phyloP scores from a whole-genome alignment of 345 rosid genomes.

The Eutrema japonicum region DNA sequence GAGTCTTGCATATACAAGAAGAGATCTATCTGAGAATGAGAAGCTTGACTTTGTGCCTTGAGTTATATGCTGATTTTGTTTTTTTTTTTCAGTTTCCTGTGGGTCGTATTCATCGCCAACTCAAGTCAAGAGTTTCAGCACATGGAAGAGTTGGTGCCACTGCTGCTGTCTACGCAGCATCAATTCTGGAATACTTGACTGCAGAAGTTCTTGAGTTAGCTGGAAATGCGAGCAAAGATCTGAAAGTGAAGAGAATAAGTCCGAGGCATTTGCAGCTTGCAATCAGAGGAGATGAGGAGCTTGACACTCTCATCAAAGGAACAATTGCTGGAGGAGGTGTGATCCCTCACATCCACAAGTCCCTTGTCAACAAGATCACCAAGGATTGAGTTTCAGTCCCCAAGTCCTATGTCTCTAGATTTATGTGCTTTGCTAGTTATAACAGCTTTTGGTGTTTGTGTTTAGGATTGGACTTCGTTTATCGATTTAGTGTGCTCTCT shows the following conservation, averaged over 20 bases:
- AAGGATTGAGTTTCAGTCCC: slow-evolving; percentile 49
- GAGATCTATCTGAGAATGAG: slow-evolving; percentile 1
- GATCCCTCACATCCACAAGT: slow-evolving; percentile 94
- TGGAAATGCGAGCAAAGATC: slow-evolving; percentile 77
- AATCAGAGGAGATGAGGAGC: slow-evolving; percentile 65
- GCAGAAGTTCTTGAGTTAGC: slow-evolving; percentile 84
- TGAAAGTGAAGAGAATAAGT: slow-evolving; percentile 72
- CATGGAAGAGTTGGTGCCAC: slow-evolving; percentile 82
- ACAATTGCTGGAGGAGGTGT: slow-evolving; percentile 83
- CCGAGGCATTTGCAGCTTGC: slow-evolving; percentile 72
- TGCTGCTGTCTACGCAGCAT: slow-evolving; percentile 75
- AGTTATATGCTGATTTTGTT: neutral
- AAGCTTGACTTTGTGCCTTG: neutral
- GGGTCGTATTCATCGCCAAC: slow-evolving; percentile 79
- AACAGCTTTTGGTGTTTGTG: slow-evolving; percentile 14
- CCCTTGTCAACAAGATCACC: slow-evolving; percentile 81
- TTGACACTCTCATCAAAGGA: slow-evolving; percentile 77
- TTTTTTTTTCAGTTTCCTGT: slow-evolving; percentile 62
- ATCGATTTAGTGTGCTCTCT: slow-evolving; percentile 21
- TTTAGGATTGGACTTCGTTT: slow-evolving; percentile 9
- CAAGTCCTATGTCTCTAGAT: neutral
- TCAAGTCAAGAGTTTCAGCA: slow-evolving; percentile 59
- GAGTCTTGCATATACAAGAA: no score
- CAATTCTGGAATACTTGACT: slow-evolving; percentile 73
- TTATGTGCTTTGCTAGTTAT: slow-evolving; percentile 19